Conservation (phyloP, 495 filamentous ascomycete species). For the Aspergillus sclerotioniger region DNA sequence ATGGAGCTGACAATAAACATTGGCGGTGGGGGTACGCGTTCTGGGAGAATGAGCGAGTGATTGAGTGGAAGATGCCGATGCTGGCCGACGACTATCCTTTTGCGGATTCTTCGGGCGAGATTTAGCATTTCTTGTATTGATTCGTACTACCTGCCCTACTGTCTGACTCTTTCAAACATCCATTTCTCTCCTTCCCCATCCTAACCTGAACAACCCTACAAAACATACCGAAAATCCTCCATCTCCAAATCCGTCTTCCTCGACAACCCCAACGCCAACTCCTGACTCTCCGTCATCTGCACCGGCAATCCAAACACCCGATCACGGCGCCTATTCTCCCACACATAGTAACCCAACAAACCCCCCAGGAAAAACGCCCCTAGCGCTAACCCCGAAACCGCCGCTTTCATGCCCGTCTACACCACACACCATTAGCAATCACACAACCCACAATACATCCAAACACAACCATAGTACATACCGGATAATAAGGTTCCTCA, state of each 20-base stretch:
- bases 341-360: conserved; percentile 28
- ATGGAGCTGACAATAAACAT: too few species aligned
- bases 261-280: conserved; percentile 31
- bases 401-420: conserved; percentile 36
- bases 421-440: neutral
- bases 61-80: neutral
- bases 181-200: neutral
- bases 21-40: conserved; percentile 12
- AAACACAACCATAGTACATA: too few species aligned
- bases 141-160: too few species aligned
- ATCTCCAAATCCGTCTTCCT: conserved; percentile 38
- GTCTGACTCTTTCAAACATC: too few species aligned
- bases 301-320: conserved; percentile 24
- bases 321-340: conserved; percentile 32
- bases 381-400: conserved; percentile 29
- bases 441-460: neutral
- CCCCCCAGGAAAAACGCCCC: conserved; percentile 28
- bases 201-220: conserved; percentile 13
- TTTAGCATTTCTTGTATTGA: too few species aligned
- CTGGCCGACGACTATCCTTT: neutral
- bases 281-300: conserved; percentile 23
- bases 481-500: conserved; percentile 35
- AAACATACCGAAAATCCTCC: conserved; percentile 33
- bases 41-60: conserved; percentile 10
- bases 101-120: too few species aligned